Evolutionary conservation across 192 early-diverging fungal genomes (phyloP).

Genomic region (Nowakowskiella sp.): DNA sequence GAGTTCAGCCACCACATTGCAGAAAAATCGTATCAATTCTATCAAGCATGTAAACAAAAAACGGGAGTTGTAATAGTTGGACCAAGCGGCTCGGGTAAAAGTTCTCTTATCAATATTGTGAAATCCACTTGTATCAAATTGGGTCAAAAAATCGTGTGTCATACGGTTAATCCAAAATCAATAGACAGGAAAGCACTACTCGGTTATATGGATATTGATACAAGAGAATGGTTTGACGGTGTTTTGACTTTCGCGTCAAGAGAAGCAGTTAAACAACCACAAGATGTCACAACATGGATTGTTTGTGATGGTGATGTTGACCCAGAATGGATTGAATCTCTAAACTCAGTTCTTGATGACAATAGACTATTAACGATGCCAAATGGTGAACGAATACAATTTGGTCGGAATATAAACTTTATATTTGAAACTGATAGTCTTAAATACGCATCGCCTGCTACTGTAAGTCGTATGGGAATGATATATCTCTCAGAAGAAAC

Average conservation of each 20-base stretch:
- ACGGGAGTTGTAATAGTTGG: conserved; percentile 59
- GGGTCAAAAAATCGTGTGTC: conserved; percentile 35
- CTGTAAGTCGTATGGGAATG: conserved; percentile 59
- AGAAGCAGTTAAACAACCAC: conserved; percentile 45
- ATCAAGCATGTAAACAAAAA: conserved; percentile 46
- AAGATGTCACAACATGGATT: conserved; percentile 46
- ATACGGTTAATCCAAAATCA: conserved; percentile 46
- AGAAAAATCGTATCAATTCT: conserved; percentile 49
- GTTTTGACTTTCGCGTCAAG: conserved; percentile 45
- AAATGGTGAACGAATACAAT: conserved; percentile 56
- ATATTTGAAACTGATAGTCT: conserved; percentile 56
- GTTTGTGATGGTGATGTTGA: conserved; percentile 55
- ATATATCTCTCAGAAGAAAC: conserved; percentile 55
- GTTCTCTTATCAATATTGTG: conserved; percentile 37
- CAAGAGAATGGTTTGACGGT: conserved; percentile 53
- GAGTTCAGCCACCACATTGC: conserved; percentile 40
- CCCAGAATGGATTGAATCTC: conserved; percentile 53
- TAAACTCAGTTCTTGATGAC: conserved; percentile 56
- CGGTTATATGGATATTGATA: conserved; percentile 55
- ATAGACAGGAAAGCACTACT: conserved; percentile 41
- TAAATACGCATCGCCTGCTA: conserved; percentile 53
- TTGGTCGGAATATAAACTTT: conserved; percentile 54
- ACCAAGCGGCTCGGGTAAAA: conserved; percentile 49
- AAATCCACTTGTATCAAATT: conserved; percentile 36
- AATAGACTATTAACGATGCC: conserved; percentile 53